Base-by-base conservation (phyloP, 1,284 basidiomycete genomes). In the Pseudozyma flocculosa region DNA sequence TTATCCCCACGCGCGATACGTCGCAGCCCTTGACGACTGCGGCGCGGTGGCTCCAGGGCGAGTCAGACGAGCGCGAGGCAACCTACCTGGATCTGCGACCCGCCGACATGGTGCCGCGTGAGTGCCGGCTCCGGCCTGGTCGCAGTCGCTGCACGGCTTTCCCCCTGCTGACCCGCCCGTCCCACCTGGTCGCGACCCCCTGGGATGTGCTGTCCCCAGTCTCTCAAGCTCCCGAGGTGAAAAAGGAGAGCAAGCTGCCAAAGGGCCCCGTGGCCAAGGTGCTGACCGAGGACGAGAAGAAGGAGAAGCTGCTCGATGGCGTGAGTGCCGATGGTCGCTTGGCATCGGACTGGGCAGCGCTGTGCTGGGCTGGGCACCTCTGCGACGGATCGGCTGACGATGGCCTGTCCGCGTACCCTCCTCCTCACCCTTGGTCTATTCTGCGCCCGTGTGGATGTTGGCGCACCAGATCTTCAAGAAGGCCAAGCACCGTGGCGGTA, bases 231-330 rank as follows among this genome's bases (percentile, higher is more conserved):
- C 39, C 39, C 10, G 39, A 19, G 10, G 18, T 40, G 9, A 40
- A 40, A 21, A 40, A 23, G 10, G 22, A 40, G 18, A 21, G 19
- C 22, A 40, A 19, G 18, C 22, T 40, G 18, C 39, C 18, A 3
- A 40, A 40, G 15, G 39, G 39, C 10, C 39, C 39, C 39, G 19
- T 40, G 9, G 22, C 9, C 19, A 40, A 23, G 39, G 39, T 13
- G 39, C 15, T 40, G n/a, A 40, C 39, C 10, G 39, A 40, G 15
- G 39, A 40, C 7, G 39, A 40, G 39, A 40, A n/a, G 39, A 19
- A 40, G 15, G 39, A 40, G 18, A 19, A 40, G 39, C 10, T 40
- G 14, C 22, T 40, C 19, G 22, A 23, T n/a, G 39, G 39, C 3
- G 39, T 40, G 39, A 40, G 39, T 40, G 9, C 3, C 18, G 8